phyloP scores from a whole-genome alignment of 306 rosid species.

The Castanopsis chinensis region DNA sequence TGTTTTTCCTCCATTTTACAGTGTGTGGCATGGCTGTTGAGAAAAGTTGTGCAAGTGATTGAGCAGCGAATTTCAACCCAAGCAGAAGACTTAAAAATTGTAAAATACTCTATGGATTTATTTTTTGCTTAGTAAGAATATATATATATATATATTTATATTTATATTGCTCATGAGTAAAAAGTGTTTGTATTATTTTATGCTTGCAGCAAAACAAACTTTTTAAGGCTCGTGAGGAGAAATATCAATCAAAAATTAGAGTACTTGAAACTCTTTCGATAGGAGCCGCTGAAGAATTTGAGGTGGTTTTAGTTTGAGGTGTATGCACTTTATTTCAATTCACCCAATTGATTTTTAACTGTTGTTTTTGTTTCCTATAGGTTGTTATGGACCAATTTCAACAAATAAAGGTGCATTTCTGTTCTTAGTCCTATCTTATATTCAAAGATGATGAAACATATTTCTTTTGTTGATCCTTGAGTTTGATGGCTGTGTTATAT shows the following conservation, averaged over 20 bases:
- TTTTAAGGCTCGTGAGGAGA: slow-evolving; percentile 80
- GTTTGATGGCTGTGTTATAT: background rate
- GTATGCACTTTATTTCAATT: slow-evolving; percentile 13
- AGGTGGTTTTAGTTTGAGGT: slow-evolving; percentile 49
- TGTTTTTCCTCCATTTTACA: slow-evolving; percentile 42
- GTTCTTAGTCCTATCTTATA: slow-evolving; percentile 18
- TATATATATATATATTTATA: background rate
- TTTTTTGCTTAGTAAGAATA: background rate
- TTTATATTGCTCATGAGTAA: slow-evolving; percentile 14
- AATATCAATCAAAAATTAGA: slow-evolving; percentile 63
- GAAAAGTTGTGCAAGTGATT: slow-evolving; percentile 74
- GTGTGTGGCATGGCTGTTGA: slow-evolving; percentile 64
- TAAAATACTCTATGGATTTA: slow-evolving; percentile 25
- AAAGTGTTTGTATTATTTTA: slow-evolving; percentile 29
- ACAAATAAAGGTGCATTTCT: slow-evolving; percentile 64
- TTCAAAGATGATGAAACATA: slow-evolving; percentile 16
- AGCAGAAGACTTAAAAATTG: slow-evolving; percentile 71
- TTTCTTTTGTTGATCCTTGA: slow-evolving; percentile 10
- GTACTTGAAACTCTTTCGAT: slow-evolving; percentile 79
- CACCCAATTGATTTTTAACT: slow-evolving; percentile 20
- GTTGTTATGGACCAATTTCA: slow-evolving; percentile 73
- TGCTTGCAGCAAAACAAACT: slow-evolving; percentile 67
- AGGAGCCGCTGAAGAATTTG: slow-evolving; percentile 75
- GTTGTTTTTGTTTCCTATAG: slow-evolving; percentile 40
- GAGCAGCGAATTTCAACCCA: slow-evolving; percentile 69